Conservation (phyloP, 2,329 filamentous ascomycete genomes). For the Cladosporium sp. region DNA sequence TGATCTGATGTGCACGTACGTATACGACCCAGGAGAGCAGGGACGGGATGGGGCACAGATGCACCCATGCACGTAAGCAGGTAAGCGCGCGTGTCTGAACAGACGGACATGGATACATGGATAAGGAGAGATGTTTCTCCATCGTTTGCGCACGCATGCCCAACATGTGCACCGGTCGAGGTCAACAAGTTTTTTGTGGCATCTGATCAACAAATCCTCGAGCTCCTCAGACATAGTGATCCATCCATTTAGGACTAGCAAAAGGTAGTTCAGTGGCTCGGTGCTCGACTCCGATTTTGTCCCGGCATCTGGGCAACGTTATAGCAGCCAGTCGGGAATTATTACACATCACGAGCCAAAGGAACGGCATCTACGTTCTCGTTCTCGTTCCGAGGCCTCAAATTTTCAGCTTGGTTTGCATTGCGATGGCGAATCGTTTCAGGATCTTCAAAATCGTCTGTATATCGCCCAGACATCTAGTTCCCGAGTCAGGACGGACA, state of each 20-base stretch:
- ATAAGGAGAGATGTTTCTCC: conserved; percentile 2
- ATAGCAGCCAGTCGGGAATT: background rate
- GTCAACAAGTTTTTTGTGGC: background rate
- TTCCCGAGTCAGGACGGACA: background rate
- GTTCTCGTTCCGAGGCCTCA: background rate
- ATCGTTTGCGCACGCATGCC: background rate
- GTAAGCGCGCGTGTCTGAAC: background rate
- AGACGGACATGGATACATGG: background rate
- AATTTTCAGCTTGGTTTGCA: background rate
- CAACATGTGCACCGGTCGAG: background rate
- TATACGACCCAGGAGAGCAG: background rate
- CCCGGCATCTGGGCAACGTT: background rate
- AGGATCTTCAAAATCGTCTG: background rate
- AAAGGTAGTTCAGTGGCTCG: conserved; percentile 5
- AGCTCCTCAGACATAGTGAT: background rate
- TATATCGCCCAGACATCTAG: background rate
- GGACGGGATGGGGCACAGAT: background rate
- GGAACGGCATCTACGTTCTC: background rate
- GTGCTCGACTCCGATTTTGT: background rate
- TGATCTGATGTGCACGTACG: conserved; percentile 15
- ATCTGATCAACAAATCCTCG: background rate
- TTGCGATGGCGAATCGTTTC: background rate
- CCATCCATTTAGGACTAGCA: background rate
- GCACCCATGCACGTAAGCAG: conserved; percentile 3
- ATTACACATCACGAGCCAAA: background rate